These are phyloP conservation scores for Cystofilobasidium ferigula DNA, from an alignment of 768 basidiomycete genomes.

Conservation along the genomic window DNA sequence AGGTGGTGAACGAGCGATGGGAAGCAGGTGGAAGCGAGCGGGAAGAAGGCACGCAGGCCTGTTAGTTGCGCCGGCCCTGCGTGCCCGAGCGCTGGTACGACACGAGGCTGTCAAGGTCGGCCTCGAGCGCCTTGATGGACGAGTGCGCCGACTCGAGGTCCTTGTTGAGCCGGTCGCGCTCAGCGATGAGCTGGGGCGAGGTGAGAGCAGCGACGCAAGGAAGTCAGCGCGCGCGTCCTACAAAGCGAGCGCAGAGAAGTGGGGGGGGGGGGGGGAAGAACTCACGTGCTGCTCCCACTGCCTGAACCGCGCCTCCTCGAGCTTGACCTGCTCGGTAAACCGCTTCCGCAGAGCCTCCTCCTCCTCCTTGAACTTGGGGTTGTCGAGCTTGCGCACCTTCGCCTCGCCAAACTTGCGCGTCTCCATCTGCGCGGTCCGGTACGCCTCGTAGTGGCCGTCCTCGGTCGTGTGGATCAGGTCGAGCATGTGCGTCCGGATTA, in stretches of 20 bases:
- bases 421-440: constrained; percentile 98
- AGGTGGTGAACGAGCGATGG: no score
- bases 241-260: not conserved
- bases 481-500: constrained; percentile 97
- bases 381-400: constrained; percentile 96
- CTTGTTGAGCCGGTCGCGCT: constrained; percentile 97
- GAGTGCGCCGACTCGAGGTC: constrained; percentile 58
- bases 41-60: not conserved
- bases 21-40: not conserved
- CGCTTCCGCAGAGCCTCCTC: constrained; percentile 92
- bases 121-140: constrained; percentile 80
- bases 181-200: constrained; percentile 73
- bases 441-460: constrained; percentile 93
- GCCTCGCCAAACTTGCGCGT: constrained; percentile 97
- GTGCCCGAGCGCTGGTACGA: constrained; percentile 22
- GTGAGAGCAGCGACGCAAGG: not conserved
- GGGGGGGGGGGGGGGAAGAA: constrained; percentile 8
- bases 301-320: constrained; percentile 92
- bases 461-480: constrained; percentile 94
- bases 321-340: constrained; percentile 99
- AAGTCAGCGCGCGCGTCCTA: not conserved
- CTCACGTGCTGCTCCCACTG: constrained; percentile 98
- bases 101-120: constrained; percentile 71
- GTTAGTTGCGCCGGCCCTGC: constrained; percentile 14
- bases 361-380: constrained; percentile 99